Evolutionary conservation across 2,329 filamentous ascomycete species (phyloP).

Genomic region (Chaetomium strumarium): DNA sequence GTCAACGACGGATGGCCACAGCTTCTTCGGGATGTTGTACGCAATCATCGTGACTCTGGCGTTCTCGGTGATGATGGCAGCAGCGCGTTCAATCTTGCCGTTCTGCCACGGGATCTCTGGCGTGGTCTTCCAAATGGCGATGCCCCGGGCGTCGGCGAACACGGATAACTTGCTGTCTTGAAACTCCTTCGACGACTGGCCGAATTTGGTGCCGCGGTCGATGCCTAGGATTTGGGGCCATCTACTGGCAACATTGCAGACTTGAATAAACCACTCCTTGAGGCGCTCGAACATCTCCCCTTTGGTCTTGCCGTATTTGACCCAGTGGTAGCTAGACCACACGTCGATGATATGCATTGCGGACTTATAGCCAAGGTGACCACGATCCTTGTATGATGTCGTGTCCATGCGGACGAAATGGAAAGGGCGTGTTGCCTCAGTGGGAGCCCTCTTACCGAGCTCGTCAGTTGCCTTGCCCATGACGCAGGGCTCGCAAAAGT

Average conservation of each 20-base stretch:
- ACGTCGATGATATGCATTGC: background rate
- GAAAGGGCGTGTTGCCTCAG: background rate
- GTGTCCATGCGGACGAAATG: background rate
- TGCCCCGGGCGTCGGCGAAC: too few relatives aligned
- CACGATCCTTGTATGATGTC: background rate
- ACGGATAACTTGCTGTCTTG: background rate
- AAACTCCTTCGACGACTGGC: background rate
- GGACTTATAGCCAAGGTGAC: background rate
- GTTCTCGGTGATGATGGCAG: background rate
- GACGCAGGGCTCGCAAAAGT: slow-evolving; percentile 20
- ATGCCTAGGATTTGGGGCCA: background rate
- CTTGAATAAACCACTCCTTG: background rate
- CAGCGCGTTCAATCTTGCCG: background rate
- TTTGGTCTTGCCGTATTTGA: background rate
- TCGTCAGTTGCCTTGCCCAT: slow-evolving; percentile 32
- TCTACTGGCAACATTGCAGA: background rate
- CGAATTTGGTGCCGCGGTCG: background rate
- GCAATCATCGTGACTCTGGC: background rate
- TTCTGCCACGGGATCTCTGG: slow-evolving; percentile 2
- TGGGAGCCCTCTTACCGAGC: slow-evolving; percentile 21
- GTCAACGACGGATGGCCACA: background rate
- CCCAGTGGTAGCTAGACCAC: background rate
- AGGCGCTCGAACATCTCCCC: background rate
- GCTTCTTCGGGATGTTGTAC: background rate
- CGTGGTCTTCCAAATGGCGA: background rate